Conservation (phyloP, 176 grass and related monocot genomes). For the Luzula sylvatica region DNA sequence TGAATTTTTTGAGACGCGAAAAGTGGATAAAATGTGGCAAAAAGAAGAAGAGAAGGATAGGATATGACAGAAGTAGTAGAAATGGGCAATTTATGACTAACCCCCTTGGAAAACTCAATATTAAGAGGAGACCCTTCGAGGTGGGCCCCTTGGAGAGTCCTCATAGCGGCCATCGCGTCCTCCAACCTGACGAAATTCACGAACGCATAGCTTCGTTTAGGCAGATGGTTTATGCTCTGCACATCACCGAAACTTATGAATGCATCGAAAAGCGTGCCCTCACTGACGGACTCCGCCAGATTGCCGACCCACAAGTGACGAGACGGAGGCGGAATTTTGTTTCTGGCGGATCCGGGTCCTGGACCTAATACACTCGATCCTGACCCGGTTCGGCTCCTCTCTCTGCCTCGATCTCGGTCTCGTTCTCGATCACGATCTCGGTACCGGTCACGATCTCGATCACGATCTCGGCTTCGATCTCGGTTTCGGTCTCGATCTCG, state of each 20-base stretch:
- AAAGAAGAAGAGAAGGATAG: no score
- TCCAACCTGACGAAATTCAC: slow-evolving; percentile 54
- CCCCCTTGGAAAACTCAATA: slow-evolving; percentile 99
- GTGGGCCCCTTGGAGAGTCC: slow-evolving; percentile 47
- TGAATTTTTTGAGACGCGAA: no score
- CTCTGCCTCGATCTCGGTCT: slow-evolving; percentile 17
- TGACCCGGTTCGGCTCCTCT: slow-evolving; percentile 8
- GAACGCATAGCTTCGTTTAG: slow-evolving; percentile 64
- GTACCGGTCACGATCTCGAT: background rate
- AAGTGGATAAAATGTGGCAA: no score
- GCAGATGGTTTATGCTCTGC: slow-evolving; percentile 39
- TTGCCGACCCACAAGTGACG: slow-evolving; percentile 84
- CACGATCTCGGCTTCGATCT: background rate
- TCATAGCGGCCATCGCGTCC: slow-evolving; percentile 43
- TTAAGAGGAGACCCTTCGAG: slow-evolving; percentile 55
- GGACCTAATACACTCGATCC: background rate
- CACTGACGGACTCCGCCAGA: slow-evolving; percentile 33
- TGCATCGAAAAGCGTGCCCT: slow-evolving; percentile 43
- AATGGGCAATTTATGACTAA: slow-evolving; percentile 61
- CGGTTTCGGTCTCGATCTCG: background rate
- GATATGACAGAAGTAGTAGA: no score
- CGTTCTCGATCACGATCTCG: background rate
- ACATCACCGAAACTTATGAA: slow-evolving; percentile 60
- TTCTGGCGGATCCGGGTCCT: slow-evolving; percentile 39
- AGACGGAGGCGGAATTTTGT: slow-evolving; percentile 68